Base-by-base conservation (phyloP, 306 rosid genomes). In the Dryas drummondii region DNA sequence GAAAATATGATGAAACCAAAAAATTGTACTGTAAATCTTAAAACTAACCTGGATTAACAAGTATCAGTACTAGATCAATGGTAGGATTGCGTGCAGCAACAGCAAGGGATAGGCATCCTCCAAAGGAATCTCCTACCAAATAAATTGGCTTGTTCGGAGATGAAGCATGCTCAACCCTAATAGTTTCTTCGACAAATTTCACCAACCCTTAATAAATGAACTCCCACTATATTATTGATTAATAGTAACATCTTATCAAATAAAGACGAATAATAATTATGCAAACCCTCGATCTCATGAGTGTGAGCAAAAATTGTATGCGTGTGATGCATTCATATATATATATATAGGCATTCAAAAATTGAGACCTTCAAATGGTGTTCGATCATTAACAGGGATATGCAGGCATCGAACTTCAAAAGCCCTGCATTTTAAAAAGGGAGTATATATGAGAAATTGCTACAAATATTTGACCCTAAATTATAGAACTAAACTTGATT, bases 21-120 rank as follows among this genome's bases (percentile, higher is more conserved):
- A 53, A 27, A 22, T 22, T 56, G 53, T 72, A 75, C 19, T 9
- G 52, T 73, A 14, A 40, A 73, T 64, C 11, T 9, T 57, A 70
- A 63, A 58, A 81, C 66, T 54, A 79, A 89, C 99, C 99, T 72
- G 99, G 97, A 78, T 96, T 96, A 70, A 67, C 75, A 72, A 96
- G 80, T 77, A 90, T 72, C 71, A 96, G 74, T 61, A 92, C 84
- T 55, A 96, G 89, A 79, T 96, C 99, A 72, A 90, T 54, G 37
- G 83, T 54, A 52, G 98, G 97, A 92, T 92, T 90, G 65, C 85
- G 93, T 82, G 99, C 86, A 70, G 99, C 99, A 73, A 92, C 89
- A 2, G 99, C 92, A 53, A 96, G 98, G 56, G 99, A 89, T 57
- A 96, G 79, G 88, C 99, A 87, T 85, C 98, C 99, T 49, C 99